Conservation (phyloP, 768 basidiomycete species). For the Suillus discolor region DNA sequence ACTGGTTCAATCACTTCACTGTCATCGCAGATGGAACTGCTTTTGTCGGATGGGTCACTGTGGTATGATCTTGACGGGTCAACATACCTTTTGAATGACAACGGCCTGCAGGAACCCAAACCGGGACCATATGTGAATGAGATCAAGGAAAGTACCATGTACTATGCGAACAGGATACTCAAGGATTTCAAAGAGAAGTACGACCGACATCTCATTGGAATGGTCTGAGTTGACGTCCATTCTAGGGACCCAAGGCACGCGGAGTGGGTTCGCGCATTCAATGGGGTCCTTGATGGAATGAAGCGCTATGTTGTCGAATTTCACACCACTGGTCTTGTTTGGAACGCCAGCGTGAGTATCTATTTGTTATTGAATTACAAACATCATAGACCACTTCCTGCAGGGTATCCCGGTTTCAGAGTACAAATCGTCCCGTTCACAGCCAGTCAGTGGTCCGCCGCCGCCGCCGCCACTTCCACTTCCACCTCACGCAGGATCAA, state of each 20-base stretch:
- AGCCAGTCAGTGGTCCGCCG: slow-evolving; percentile 43
- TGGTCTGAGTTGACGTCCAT: slow-evolving; percentile 12
- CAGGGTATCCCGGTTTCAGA: slow-evolving; percentile 62
- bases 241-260: slow-evolving; percentile 83
- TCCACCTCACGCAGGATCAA: slow-evolving; percentile 46
- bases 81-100: background rate
- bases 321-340: slow-evolving; percentile 83
- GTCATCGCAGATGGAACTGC: slow-evolving; percentile 82
- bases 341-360: slow-evolving; percentile 77
- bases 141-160: slow-evolving; percentile 83
- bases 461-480: slow-evolving; percentile 54
- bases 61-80: slow-evolving; percentile 50
- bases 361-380: slow-evolving; percentile 3
- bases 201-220: slow-evolving; percentile 28
- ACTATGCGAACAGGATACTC: slow-evolving; percentile 88
- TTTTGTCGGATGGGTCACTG: slow-evolving; percentile 84
- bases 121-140: slow-evolving; percentile 82
- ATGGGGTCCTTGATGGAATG: slow-evolving; percentile 72
- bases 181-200: slow-evolving; percentile 94
- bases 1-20: slow-evolving; percentile 82
- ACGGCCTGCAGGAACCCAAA: slow-evolving; percentile 56
- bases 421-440: slow-evolving; percentile 43
- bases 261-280: slow-evolving; percentile 83
- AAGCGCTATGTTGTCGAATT: slow-evolving; percentile 83
- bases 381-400: background rate